Evolutionary conservation across 192 early-diverging fungal genomes (phyloP).

Genomic region (Coemansia sp.): DNA sequence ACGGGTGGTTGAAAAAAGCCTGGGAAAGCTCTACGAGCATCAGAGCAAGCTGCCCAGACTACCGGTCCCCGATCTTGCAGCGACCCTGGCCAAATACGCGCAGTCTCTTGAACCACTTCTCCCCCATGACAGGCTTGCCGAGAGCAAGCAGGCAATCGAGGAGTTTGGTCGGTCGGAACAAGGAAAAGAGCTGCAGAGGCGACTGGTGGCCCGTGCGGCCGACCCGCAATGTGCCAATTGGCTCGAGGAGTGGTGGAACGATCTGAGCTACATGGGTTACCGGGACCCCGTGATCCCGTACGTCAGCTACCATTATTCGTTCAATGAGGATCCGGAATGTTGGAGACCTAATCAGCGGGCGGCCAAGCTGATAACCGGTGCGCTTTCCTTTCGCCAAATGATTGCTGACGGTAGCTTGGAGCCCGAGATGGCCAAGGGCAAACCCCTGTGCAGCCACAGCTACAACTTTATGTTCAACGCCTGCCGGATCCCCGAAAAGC

Average conservation of each 20-base stretch:
- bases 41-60: conserved; percentile 74
- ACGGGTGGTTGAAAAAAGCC: neutral
- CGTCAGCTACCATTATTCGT: conserved; percentile 94
- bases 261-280: conserved; percentile 88
- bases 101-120: conserved; percentile 70
- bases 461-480: conserved; percentile 98
- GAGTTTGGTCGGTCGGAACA: conserved; percentile 76
- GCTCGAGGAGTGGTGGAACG: conserved; percentile 98
- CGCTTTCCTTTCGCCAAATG: conserved; percentile 75
- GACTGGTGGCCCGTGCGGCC: conserved; percentile 68
- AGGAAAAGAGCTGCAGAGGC: conserved; percentile 76
- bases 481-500: conserved; percentile 84
- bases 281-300: conserved; percentile 95
- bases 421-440: conserved; percentile 72
- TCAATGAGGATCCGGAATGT: conserved; percentile 79
- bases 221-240: conserved; percentile 74
- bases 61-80: conserved; percentile 78
- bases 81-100: conserved; percentile 79
- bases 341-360: conserved; percentile 73
- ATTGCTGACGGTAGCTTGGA: conserved; percentile 72
- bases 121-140: conserved; percentile 59
- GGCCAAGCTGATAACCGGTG: conserved; percentile 79
- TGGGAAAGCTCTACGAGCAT: conserved; percentile 61
- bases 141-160: conserved; percentile 59
- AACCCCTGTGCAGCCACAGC: conserved; percentile 80